Conservation (phyloP, 2,329 filamentous ascomycete species). For the Xylariaceae sp. region DNA sequence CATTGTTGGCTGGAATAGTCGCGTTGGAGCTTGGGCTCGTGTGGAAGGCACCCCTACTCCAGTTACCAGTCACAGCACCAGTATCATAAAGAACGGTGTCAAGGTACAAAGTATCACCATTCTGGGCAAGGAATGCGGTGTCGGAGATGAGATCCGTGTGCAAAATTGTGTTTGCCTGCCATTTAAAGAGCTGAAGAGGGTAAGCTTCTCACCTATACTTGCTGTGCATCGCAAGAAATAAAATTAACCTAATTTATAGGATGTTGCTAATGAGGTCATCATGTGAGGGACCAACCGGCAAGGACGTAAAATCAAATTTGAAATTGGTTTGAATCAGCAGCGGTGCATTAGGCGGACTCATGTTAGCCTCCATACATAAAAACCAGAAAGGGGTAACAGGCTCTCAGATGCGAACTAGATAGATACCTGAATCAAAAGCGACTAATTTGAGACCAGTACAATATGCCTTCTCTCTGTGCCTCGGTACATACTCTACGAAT, state of each 20-base stretch:
- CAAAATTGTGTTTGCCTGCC: slow-evolving; percentile 98
- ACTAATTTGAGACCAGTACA: slow-evolving; percentile 6
- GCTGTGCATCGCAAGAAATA: slow-evolving; percentile 38
- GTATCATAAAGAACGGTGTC: slow-evolving; percentile 95
- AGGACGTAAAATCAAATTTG: neutral
- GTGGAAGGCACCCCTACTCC: slow-evolving; percentile 94
- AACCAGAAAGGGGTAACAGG: slow-evolving; percentile 9
- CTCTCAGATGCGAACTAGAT: slow-evolving; percentile 18
- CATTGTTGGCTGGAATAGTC: slow-evolving; percentile 96
- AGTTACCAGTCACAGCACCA: slow-evolving; percentile 86
- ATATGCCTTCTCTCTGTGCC: neutral
- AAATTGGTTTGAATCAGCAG: slow-evolving; percentile 9
- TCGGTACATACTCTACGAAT: too few relatives aligned
- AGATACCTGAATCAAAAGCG: slow-evolving; percentile 23
- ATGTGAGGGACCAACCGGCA: slow-evolving; percentile 66
- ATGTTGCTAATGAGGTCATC: slow-evolving; percentile 86
- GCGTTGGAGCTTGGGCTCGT: slow-evolving; percentile 95
- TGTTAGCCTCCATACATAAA: slow-evolving; percentile 8
- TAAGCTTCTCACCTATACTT: slow-evolving; percentile 54
- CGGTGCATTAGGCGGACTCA: slow-evolving; percentile 15
- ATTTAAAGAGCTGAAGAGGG: slow-evolving; percentile 96
- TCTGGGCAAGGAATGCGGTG: slow-evolving; percentile 91
- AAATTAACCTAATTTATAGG: slow-evolving; percentile 53
- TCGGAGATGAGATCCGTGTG: slow-evolving; percentile 92
- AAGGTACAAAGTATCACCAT: slow-evolving; percentile 99